Percentiles rank a stretch among this genome's conserved stretches.
Conservation (phyloP, 129 eudicot species). For the Artemisia annua region DNA sequence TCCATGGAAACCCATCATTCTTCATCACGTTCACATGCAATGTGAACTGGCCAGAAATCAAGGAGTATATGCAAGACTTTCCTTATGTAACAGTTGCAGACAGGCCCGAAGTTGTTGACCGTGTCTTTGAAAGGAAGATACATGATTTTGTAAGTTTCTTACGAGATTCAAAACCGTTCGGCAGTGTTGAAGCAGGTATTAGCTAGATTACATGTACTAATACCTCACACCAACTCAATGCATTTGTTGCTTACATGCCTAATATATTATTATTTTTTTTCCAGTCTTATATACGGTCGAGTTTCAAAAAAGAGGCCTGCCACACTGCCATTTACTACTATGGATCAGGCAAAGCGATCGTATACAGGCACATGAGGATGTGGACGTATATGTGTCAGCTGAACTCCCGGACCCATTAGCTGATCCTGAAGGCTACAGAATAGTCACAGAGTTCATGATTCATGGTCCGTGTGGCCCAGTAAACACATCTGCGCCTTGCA, state of each 20-base stretch:
- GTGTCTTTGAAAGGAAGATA: not conserved
- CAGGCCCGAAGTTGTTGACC: not conserved
- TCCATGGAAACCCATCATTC: not conserved
- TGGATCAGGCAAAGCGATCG: no score
- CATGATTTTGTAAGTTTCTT: no score
- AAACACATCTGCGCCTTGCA: conserved; percentile 1
- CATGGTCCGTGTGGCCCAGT: conserved; percentile 3
- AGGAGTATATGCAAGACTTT: not conserved
- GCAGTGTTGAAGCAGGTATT: no score
- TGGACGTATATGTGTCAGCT: no score
- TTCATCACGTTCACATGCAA: not conserved
- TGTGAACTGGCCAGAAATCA: not conserved
- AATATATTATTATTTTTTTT: no score
- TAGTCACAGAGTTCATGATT: conserved; percentile 7
- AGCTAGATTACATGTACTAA: not conserved
- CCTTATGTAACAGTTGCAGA: not conserved
- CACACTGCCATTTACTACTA: not conserved
- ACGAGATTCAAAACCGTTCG: no score
- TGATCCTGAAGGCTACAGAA: not conserved
- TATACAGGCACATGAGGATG: no score
- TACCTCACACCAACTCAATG: no score
- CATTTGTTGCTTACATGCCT: no score
- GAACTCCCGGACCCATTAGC: not conserved
- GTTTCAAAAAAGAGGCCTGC: not conserved
- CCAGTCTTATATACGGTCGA: not conserved